Base-by-base conservation (phyloP, 495 filamentous ascomycete genomes). In the Tuber magnatum region DNA sequence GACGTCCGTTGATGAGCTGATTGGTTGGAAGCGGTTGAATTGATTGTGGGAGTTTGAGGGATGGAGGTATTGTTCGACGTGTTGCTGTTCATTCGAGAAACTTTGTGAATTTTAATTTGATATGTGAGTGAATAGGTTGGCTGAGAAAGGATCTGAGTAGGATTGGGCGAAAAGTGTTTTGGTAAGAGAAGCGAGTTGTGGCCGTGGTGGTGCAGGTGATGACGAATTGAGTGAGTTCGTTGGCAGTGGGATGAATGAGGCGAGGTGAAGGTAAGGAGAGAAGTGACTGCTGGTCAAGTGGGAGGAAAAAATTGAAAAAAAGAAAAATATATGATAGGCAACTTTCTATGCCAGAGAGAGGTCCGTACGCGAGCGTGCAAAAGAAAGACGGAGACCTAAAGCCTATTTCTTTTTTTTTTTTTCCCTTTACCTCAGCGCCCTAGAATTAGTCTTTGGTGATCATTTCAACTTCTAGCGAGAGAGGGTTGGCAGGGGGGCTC, bases 11-110 rank as follows among this genome's bases (percentile, higher is more conserved):
- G 71, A 75, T 76, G 81, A 71, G 77, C 74, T 65, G 81, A 73
- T 73, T 79, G 72, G 68, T 77, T 77, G 43, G 72, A 76, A 75
- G 76, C 72, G 81, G 71, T 80, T 69, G 81, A 73, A 75, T 79
- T 82, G 74, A 78, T 76, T 43, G 81, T 61, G 73, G 78, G 80
- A 61, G 78, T 68, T 78, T 77, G 78, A 74, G 81, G 78, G 74
- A 82, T 76, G 48, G 80, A 74, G 69, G 75, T 78, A 73, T 73
- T 75, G 80, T 80, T 78, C 69, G 80, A 74, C 69, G 81, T 77
- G 73, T 78, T 78, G 81, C 81, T 82, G 76, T 81, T 82, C 81
- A 82, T 82, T 82, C 81, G 81, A 82, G 71, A 80, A 80, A 77
- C 74, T 80, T 74, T 71, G 71, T 77, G 78, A 70, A 73, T 80